Evolutionary conservation across 2,329 filamentous ascomycete genomes (phyloP).

Genomic region (Ramularia endophylla): DNA sequence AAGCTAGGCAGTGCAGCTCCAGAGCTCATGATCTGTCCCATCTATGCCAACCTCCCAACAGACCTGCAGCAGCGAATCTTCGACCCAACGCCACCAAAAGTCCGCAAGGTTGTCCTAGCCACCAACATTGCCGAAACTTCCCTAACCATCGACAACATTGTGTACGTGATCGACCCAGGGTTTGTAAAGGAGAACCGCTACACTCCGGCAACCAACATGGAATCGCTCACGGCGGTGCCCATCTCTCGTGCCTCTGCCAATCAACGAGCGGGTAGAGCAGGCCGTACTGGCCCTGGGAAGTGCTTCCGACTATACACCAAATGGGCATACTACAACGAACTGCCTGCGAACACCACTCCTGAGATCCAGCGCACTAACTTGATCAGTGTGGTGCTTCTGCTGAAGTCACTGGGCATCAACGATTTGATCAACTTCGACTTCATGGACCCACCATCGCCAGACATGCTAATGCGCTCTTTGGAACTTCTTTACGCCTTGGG

Average conservation of each 20-base stretch:
- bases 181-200: constrained; percentile 95
- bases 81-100: constrained; percentile 77
- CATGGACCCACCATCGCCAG: constrained; percentile 85
- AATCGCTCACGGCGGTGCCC: constrained; percentile 81
- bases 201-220: constrained; percentile 88
- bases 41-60: constrained; percentile 88
- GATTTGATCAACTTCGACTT: constrained; percentile 93
- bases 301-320: constrained; percentile 93
- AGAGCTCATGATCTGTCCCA: constrained; percentile 84
- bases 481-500: constrained; percentile 90
- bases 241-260: constrained; percentile 89
- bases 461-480: constrained; percentile 80
- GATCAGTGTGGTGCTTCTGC: constrained; percentile 71
- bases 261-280: constrained; percentile 86
- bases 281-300: constrained; percentile 85
- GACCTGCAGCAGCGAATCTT: constrained; percentile 93
- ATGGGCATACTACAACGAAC: constrained; percentile 80
- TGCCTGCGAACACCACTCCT: constrained; percentile 85
- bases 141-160: constrained; percentile 91
- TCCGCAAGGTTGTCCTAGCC: constrained; percentile 85
- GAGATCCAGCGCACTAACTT: constrained; percentile 92
- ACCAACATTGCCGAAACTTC: constrained; percentile 98
- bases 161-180: constrained; percentile 92
- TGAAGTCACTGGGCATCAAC: constrained; percentile 88
- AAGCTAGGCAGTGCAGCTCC: constrained; percentile 81